Evolutionary conservation across 495 filamentous ascomycete genomes (phyloP), one percentile per base, ranked within the genome.

Genomic region (Filosporella fistucella): DNA sequence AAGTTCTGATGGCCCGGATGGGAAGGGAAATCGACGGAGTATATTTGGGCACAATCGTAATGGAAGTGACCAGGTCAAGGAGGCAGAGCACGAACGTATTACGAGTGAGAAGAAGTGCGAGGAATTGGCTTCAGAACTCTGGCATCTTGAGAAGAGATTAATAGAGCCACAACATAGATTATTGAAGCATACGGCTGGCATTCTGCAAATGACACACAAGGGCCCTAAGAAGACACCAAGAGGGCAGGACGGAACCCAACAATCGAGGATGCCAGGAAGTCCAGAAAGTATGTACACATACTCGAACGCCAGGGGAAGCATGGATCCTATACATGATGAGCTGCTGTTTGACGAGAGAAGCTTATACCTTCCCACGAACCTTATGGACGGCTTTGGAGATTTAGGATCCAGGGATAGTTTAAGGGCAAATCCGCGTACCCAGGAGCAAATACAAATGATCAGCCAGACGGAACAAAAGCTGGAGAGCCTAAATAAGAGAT

Each of bases 131-230:
- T 69, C 81, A 34, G 87, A 96, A 53, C 65, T 97, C 23, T 89
- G 83, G 75, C 69, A 71, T 32, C 64, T 94, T 44, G 87, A 95
- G 60, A 81, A 82, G 49, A 72, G 85, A 41, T 66, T 78, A 25
- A 80, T 88, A 57, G 78, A 82, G 34, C 77, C 88, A 13, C 83
- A 91, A 42, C 77, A 68, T 49, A 73, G 79, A 34, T 64, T 96
- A 45, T 63, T 96, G n/a, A 79, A 90, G 59, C 93, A 98, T 63
- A 96, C 89, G 0, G 89, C 93, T 23, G 93, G 85, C 28, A 85
- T 97, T 23, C 65, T 96, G 54, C 88, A 95, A 58, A 76, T 93
- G 72, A 89, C 88, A 13, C 89, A 96, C 59, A 82, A 83, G 52
- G 76, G 78, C 8, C 65, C 72, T 13, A 75, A 66, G 45, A 51